These are phyloP conservation scores for Adansonia gregorii DNA, from an alignment of 441 rosid species.

Conservation along the genomic window DNA sequence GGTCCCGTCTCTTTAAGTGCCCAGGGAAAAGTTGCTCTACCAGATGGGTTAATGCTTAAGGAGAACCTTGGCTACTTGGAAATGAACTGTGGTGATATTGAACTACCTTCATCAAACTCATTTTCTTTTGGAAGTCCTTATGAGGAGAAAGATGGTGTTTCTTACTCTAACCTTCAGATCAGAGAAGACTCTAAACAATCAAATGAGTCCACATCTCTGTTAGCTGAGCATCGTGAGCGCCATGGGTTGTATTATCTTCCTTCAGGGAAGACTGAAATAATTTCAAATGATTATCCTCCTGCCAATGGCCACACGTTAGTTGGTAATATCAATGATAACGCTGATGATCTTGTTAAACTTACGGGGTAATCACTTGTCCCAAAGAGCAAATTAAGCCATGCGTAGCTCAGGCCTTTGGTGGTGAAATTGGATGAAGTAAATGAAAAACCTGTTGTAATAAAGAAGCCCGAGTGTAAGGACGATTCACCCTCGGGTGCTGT, in stretches of 20 bases:
- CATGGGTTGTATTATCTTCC: constrained; percentile 82
- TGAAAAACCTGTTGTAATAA: constrained; percentile 35
- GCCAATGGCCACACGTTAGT: constrained; percentile 58
- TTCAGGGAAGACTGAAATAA: constrained; percentile 48
- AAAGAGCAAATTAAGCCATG: constrained; percentile 52
- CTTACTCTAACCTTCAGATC: constrained; percentile 39
- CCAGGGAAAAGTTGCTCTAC: constrained; percentile 64
- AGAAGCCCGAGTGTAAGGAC: constrained; percentile 43
- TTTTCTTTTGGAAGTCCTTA: constrained; percentile 44
- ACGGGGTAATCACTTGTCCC: constrained; percentile 52
- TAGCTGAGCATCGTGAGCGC: constrained; percentile 83
- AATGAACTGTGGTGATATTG: constrained; percentile 50
- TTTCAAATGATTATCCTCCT: constrained; percentile 58
- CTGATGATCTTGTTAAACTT: constrained; percentile 51
- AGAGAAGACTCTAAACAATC: constrained; percentile 60
- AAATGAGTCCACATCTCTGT: constrained; percentile 61
- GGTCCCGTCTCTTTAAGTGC: constrained; percentile 71
- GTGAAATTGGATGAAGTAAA: constrained; percentile 81
- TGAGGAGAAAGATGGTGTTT: constrained; percentile 46
- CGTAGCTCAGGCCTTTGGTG: constrained; percentile 82
- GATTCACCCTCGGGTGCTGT: constrained; percentile 64
- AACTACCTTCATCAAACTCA: constrained; percentile 44
- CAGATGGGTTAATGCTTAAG: constrained; percentile 61
- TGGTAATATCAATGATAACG: constrained; percentile 41
- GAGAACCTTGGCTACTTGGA: constrained; percentile 74